A percentile compares a stretch with the other conserved stretches of the same genome.
Evolutionary conservation across 257 asterid species (phyloP).

Genomic region (Ajuga chamaepitys): DNA sequence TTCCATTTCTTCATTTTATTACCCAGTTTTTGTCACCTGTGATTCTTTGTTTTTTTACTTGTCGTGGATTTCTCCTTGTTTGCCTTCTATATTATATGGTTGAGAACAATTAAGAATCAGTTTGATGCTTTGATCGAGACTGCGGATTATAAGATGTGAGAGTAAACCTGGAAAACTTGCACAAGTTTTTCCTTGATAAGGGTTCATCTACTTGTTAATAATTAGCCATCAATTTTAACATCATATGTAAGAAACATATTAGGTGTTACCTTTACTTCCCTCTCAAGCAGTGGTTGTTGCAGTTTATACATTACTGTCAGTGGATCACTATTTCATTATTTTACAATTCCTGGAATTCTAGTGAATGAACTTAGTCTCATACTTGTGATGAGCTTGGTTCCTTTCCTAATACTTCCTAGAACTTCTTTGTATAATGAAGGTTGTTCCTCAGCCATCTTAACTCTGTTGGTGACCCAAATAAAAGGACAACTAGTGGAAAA

Average conservation of each 20-base stretch:
- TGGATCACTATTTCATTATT: neutral
- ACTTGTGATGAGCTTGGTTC: slow-evolving; percentile 3
- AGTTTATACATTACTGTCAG: neutral
- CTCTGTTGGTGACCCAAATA: neutral
- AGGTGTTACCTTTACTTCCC: slow-evolving; percentile 1
- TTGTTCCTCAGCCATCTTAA: neutral
- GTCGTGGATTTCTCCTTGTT: neutral
- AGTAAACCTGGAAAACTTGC: slow-evolving; percentile 3
- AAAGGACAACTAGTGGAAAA: slow-evolving; percentile 7
- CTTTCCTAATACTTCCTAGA: neutral
- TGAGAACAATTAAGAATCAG: neutral
- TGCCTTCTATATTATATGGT: slow-evolving; percentile 2
- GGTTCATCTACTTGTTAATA: neutral
- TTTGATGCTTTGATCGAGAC: slow-evolving; percentile 1
- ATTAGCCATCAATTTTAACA: neutral
- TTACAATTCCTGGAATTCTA: neutral
- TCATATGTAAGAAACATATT: neutral
- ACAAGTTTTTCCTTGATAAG: slow-evolving; percentile 1
- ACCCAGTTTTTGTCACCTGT: slow-evolving; percentile 11
- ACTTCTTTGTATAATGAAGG: slow-evolving; percentile 1
- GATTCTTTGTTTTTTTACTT: slow-evolving; percentile 3
- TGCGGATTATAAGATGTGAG: neutral
- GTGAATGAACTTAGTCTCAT: neutral
- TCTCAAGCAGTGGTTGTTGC: neutral
- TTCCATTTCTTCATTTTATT: slow-evolving; percentile 2